Base-by-base conservation (phyloP, 495 filamentous ascomycete species). In the Trichoderma orchidacearum region DNA sequence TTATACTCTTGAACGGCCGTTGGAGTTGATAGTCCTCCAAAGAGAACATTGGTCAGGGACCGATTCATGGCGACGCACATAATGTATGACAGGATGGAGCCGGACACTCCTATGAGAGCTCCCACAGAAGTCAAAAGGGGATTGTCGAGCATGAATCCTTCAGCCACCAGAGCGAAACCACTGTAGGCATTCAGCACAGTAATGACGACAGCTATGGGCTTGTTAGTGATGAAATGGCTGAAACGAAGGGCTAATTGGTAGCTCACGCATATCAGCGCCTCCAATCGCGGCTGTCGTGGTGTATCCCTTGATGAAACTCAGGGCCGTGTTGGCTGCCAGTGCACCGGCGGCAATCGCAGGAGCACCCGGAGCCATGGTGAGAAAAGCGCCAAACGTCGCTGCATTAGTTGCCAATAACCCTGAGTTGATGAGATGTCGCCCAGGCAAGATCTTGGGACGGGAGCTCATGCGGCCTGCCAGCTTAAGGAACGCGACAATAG, bases 91-190 rank as follows among this genome's bases (percentile, higher is more conserved):
- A 92, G 80, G 60, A 92, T 90, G 1, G 85, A 89, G 55, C 87
- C 87, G 30, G 81, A 85, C 7, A 89, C 86, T 35, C 87, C 87
- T 41, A 92, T 92, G 6, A 92, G 75, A 0, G 86, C 84, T 2
- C 87, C 87, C 11, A 92, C 82, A 3, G 85, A 86, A 0, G 86
- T 90, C 0, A 92, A 75, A 0, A 92, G 73, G 0, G 86, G 80
- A 59, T 90, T 90, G 60, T 89, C 81, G n/a, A 92, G 77, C 87
- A 92, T 92, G 58, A 92, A 78, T 12, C 87, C 87, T 66, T 92
- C 87, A 0, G 87, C 86, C 0, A 92, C 85, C 30, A 92, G 71
- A 0, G 87, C 87, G 57, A 92, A 92, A 8, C 87, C 87, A 41
- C 85, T 89, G 62, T 90, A 92, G 3, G 87, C 87, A 63, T 92